Evolutionary conservation across 208 protist species (phyloP).

Genomic region (Wallacemonas sp.): DNA sequence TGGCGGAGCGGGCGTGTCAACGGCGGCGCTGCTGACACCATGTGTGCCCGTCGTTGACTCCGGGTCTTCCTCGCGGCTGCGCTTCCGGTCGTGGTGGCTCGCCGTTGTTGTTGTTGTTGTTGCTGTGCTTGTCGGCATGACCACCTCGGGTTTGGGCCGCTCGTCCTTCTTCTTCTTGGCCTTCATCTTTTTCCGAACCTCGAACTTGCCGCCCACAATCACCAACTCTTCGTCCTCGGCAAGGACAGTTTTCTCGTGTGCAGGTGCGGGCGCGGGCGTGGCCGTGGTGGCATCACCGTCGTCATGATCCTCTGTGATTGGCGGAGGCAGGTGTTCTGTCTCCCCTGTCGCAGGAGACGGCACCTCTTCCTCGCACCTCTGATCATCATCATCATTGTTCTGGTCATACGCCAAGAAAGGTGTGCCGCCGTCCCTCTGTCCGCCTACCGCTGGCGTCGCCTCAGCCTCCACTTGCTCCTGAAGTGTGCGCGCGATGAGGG

Average conservation of each 20-base stretch:
- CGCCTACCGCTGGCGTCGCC: neutral
- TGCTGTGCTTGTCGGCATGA: no score
- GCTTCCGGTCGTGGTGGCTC: conserved; percentile 11
- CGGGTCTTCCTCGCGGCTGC: neutral
- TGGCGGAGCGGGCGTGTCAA: neutral
- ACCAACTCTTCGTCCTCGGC: conserved; percentile 41
- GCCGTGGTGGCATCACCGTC: no score
- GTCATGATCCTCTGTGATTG: no score
- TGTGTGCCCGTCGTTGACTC: neutral
- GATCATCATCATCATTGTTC: no score
- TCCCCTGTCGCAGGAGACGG: neutral
- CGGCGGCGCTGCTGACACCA: neutral
- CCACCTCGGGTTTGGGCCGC: conserved; percentile 7
- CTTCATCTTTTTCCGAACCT: conserved; percentile 21
- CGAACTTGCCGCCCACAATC: conserved; percentile 29
- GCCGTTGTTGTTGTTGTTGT: no score
- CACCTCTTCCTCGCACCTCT: no score
- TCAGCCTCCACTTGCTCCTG: conserved; percentile 24
- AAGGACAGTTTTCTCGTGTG: conserved; percentile 18
- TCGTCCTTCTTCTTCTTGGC: conserved; percentile 15
- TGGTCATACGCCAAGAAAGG: no score
- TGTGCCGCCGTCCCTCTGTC: no score
- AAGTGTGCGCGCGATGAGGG: conserved; percentile 26
- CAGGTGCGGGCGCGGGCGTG: neutral
- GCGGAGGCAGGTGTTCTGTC: no score